Conservation (phyloP, 208 protist species). For the Endotrypanum monterogeii region DNA sequence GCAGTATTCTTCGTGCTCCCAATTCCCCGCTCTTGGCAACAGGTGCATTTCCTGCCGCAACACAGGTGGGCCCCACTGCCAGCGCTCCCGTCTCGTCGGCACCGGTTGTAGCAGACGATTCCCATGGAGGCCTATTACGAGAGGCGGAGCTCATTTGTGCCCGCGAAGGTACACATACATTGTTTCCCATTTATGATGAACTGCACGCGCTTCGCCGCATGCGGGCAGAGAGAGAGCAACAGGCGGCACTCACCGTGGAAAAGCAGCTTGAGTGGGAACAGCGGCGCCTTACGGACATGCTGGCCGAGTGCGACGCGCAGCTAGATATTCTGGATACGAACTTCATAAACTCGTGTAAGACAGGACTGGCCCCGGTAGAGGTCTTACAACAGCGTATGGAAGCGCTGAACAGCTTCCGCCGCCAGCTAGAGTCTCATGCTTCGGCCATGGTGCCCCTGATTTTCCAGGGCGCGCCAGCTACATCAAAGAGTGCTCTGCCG, state of each 20-base stretch:
- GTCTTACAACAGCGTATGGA: constrained; percentile 28
- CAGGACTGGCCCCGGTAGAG: constrained; percentile 13
- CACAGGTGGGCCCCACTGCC: background rate
- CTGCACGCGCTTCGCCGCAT: constrained; percentile 44
- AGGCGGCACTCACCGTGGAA: constrained; percentile 20
- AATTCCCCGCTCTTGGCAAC: background rate
- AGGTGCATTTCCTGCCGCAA: background rate
- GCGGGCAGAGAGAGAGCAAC: constrained; percentile 13
- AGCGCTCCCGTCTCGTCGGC: background rate
- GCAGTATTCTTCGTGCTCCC: background rate
- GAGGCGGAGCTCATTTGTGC: constrained; percentile 48
- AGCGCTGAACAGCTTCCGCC: constrained; percentile 8
- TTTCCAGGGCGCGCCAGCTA: background rate
- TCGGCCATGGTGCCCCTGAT: background rate
- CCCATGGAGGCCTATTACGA: constrained; percentile 10
- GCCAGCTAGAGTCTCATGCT: constrained; percentile 4
- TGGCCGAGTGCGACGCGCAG: constrained; percentile 33
- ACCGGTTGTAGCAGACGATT: background rate
- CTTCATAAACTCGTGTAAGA: constrained; percentile 19
- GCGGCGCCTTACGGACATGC: constrained; percentile 20
- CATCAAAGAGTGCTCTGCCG: background rate
- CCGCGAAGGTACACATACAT: constrained; percentile 38
- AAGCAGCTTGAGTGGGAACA: constrained; percentile 36
- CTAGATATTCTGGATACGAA: constrained; percentile 20
- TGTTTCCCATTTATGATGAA: constrained; percentile 63